Evolutionary conservation across 768 basidiomycete species (phyloP), one percentile per base, ranked within the genome.

Genomic region (Lanmaoa rubissima): DNA sequence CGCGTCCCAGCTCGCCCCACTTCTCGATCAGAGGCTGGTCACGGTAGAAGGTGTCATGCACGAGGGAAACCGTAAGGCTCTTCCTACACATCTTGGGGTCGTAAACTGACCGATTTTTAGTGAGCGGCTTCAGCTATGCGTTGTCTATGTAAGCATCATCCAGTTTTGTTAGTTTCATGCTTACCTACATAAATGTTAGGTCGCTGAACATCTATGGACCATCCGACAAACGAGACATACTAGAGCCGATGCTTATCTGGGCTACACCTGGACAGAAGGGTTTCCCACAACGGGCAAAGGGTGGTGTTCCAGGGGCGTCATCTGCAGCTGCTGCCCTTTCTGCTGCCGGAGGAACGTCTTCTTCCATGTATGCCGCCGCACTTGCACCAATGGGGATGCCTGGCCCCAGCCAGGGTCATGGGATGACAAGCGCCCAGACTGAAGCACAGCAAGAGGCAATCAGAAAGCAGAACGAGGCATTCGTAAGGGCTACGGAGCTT

Each of bases 201-300:
- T 82, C 82, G 0, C 69, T 93, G 48, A 83, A 83, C 47, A 86
- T 94, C 11, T 94, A 85, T 68, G 92, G 85, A 4, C 68, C 83
- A 5, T 74, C 83, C 1, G 83, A 87, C 52, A 83, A 79, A 62
- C 77, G 88, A 34, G 70, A 70, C 16, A 66, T 78, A 34, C 72
- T 94, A 2, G 90, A 92, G 62, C 83, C 87, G 2, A 72, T 73
- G 51, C 77, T 94, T 44, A 68, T 78, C 4, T 91, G 90, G 89
- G 91, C 90, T 2, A 91, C 87, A 4, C 87, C 88, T 10, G 75
- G 78, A 16, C 83, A 85, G 58, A 74, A 77, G 26, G 89, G 87
- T 11, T 86, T 89, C 62, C 55, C 68, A 28, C 44, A 50, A 38
- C 63, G 67, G 1, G 58, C 38, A 16, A 53, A 5, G 3, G 52